These are phyloP conservation scores for Coffea humblotiana DNA, from an alignment of 305 asterid genomes.

Conservation along the genomic window DNA sequence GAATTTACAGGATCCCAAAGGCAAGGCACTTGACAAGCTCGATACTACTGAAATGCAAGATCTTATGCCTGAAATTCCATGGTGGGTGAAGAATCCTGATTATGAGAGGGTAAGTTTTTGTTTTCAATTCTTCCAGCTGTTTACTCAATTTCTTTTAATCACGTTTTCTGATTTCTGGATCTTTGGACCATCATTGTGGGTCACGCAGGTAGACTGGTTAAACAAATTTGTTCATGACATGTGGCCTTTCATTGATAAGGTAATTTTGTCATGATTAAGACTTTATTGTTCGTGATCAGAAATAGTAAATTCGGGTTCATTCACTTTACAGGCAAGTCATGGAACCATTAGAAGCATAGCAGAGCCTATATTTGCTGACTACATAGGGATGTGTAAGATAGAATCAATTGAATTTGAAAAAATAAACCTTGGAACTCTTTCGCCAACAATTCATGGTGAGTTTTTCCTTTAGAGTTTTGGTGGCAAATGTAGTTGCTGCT, in stretches of 20 bases:
- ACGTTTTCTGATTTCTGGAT: constrained; percentile 1
- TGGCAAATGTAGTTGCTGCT: not conserved
- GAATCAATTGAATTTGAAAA: constrained; percentile 68
- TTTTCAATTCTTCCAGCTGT: not conserved
- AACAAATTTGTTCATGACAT: constrained; percentile 58
- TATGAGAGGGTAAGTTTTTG: constrained; percentile 65
- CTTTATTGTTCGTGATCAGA: not conserved
- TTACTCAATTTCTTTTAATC: not conserved
- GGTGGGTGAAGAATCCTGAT: constrained; percentile 87
- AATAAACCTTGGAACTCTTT: constrained; percentile 70
- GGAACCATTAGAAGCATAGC: constrained; percentile 58
- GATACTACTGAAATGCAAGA: constrained; percentile 54
- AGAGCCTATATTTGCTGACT: constrained; percentile 71
- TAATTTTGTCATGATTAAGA: constrained; percentile 20
- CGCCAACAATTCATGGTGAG: constrained; percentile 81
- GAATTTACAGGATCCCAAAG: constrained; percentile 47
- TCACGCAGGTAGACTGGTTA: constrained; percentile 79
- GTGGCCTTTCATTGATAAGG: constrained; percentile 94
- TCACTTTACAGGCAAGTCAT: constrained; percentile 58
- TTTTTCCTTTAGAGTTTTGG: constrained; percentile 14
- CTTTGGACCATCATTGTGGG: constrained; percentile 6
- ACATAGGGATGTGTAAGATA: constrained; percentile 62
- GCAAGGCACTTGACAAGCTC: constrained; percentile 50
- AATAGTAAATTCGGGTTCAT: constrained; percentile 10
- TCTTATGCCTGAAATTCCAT: constrained; percentile 72